Evolutionary conservation across 441 rosid species (phyloP).

Genomic region (Bruguiera hainesii): DNA sequence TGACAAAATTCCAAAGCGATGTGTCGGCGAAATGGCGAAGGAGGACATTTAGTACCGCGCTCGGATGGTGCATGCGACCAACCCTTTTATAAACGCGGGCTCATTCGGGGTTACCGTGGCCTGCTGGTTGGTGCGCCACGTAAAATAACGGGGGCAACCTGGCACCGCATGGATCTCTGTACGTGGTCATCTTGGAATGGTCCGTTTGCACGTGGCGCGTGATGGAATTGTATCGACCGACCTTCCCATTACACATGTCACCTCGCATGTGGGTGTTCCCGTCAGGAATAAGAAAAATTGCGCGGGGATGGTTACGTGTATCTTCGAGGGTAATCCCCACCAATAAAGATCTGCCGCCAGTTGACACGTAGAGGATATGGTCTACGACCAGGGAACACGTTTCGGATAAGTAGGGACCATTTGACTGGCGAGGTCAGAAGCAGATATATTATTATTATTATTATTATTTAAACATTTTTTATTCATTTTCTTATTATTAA

Average conservation of each 20-base stretch:
- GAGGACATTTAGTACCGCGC: no score
- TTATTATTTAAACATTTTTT: no score
- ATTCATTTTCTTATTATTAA: no score
- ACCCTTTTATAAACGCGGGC: no score
- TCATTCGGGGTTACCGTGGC: no score
- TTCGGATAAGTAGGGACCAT: no score
- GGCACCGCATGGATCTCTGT: background rate
- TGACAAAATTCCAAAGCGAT: background rate
- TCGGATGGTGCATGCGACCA: background rate
- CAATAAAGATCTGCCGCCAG: slow-evolving; percentile 15
- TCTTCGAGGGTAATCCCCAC: background rate
- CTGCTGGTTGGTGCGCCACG: slow-evolving; percentile 7
- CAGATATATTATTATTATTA: no score
- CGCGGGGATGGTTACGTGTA: slow-evolving; percentile 11
- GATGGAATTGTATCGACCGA: no score
- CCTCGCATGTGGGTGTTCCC: background rate
- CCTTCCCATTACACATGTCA: background rate
- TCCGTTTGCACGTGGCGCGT: slow-evolving; percentile 6
- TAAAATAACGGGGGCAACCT: slow-evolving; percentile 24
- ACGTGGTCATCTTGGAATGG: slow-evolving; percentile 6
- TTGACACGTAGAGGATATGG: no score
- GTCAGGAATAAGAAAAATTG: background rate
- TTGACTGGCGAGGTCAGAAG: no score
- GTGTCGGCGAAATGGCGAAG: no score
- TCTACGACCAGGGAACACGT: no score